A percentile compares a stretch with the other conserved stretches of the same genome.
phyloP scores from a whole-genome alignment of 1,284 basidiomycete genomes.

The Anthracocystis walkeri region DNA sequence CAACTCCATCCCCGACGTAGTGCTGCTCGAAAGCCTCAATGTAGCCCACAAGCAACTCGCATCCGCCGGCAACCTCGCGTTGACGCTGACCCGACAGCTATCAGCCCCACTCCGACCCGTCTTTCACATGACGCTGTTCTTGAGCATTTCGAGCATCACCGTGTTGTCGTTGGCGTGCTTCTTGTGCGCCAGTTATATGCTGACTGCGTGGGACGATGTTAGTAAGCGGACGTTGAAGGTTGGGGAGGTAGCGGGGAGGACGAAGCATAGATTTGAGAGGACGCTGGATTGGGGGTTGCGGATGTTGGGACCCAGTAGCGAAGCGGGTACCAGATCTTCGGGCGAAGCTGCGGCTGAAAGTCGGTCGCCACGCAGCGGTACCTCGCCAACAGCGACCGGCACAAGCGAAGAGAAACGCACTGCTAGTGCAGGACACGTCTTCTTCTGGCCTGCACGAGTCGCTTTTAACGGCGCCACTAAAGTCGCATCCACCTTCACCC shows the following conservation, averaged over 20 bases:
- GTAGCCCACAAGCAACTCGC: constrained; percentile 60
- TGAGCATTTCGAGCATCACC: constrained; percentile 60
- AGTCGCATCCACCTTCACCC: constrained; percentile 27
- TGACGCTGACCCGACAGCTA: constrained; percentile 58
- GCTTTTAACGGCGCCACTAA: constrained; percentile 24
- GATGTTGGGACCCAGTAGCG: constrained; percentile 38
- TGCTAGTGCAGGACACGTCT: constrained; percentile 10
- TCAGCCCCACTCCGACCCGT: constrained; percentile 56
- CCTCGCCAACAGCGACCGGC: background rate
- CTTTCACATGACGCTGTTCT: constrained; percentile 56
- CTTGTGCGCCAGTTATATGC: constrained; percentile 55
- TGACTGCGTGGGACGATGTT: constrained; percentile 61
- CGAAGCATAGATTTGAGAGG: constrained; percentile 37
- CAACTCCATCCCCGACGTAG: constrained; percentile 36
- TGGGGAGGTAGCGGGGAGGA: constrained; percentile 33
- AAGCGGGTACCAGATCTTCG: background rate
- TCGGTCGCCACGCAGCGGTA: constrained; percentile 3
- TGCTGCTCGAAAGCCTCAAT: constrained; percentile 51
- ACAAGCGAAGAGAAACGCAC: constrained; percentile 7
- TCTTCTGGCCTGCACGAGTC: constrained; percentile 40
- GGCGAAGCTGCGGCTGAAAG: constrained; percentile 4
- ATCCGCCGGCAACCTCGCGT: constrained; percentile 52
- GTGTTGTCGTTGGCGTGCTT: constrained; percentile 53
- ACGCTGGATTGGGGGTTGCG: constrained; percentile 47
- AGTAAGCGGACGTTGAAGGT: constrained; percentile 41